Evolutionary conservation across 2,329 filamentous ascomycete species (phyloP).

Genomic region (Aspergillus vadensis): DNA sequence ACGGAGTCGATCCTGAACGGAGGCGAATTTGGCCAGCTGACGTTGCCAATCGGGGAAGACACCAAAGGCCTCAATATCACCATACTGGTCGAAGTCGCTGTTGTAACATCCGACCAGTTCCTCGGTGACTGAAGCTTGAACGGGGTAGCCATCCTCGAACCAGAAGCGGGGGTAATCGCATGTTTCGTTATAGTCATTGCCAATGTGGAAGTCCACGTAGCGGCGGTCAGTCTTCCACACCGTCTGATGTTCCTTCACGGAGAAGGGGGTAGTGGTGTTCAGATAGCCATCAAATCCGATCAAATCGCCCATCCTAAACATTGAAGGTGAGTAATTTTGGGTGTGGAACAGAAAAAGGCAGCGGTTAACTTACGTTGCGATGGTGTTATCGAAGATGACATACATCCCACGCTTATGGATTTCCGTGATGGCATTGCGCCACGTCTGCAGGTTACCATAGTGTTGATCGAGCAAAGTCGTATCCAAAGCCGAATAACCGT

Average conservation of each 20-base stretch:
- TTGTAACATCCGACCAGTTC: conserved; percentile 58
- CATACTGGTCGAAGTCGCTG: conserved; percentile 66
- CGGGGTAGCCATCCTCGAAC: conserved; percentile 56
- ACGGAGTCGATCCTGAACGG: conserved; percentile 65
- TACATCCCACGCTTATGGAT: conserved; percentile 65
- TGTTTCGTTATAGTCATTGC: conserved; percentile 54
- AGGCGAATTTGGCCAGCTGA: conserved; percentile 65
- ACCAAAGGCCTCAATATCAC: conserved; percentile 64
- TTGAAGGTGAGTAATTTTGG: not conserved
- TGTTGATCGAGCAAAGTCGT: conserved; percentile 64
- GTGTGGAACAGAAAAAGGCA: not conserved
- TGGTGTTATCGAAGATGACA: conserved; percentile 65
- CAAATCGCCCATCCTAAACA: conserved; percentile 55
- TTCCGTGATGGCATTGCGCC: conserved; percentile 58
- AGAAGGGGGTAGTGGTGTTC: conserved; percentile 58
- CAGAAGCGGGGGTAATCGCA: conserved; percentile 65
- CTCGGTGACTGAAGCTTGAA: conserved; percentile 49
- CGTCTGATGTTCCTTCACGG: conserved; percentile 57
- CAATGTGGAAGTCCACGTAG: conserved; percentile 60
- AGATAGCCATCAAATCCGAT: conserved; percentile 48
- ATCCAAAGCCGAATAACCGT: conserved; percentile 62
- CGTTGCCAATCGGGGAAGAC: conserved; percentile 63
- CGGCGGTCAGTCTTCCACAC: conserved; percentile 55
- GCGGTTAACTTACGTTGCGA: conserved; percentile 54
- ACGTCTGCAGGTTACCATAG: conserved; percentile 60